Conservation (phyloP, 2,329 filamentous ascomycete genomes). For the Pestalotiopsis sp. region DNA sequence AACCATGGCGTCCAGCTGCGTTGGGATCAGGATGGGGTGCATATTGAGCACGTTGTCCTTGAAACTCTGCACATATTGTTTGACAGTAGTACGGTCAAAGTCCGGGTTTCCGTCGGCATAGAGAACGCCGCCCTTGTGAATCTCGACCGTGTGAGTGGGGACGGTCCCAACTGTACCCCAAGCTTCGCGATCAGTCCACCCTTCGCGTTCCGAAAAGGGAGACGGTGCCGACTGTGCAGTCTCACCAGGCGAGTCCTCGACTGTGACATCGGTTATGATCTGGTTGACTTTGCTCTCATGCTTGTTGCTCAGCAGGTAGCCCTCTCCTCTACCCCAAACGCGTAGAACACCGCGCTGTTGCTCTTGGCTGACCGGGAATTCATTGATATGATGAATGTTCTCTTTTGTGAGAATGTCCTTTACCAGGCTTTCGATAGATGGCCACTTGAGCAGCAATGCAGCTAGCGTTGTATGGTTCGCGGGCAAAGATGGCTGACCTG, state of each 20-base stretch:
- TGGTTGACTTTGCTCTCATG: conserved; percentile 25
- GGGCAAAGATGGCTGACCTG: conserved; percentile 72
- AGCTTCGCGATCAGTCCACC: conserved; percentile 33
- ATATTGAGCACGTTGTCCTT: conserved; percentile 66
- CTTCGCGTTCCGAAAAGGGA: neutral
- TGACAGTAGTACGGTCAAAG: conserved; percentile 53
- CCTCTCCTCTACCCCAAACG: conserved; percentile 80
- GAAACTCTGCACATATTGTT: conserved; percentile 58
- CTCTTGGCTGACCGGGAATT: conserved; percentile 79
- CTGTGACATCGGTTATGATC: conserved; percentile 38
- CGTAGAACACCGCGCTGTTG: conserved; percentile 74
- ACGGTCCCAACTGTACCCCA: conserved; percentile 63
- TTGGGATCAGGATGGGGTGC: conserved; percentile 64
- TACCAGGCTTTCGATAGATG: conserved; percentile 68
- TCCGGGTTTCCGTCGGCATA: conserved; percentile 54
- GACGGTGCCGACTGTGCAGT: conserved; percentile 36
- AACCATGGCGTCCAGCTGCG: conserved; percentile 55
- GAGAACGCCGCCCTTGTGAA: conserved; percentile 41
- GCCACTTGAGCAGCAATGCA: conserved; percentile 77
- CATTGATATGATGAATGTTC: conserved; percentile 59
- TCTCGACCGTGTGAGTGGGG: conserved; percentile 42
- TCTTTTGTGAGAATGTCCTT: conserved; percentile 48
- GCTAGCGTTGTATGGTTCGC: conserved; percentile 90
- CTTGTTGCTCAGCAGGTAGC: conserved; percentile 31
- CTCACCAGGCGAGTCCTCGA: conserved; percentile 50